These are phyloP conservation scores for Metschnikowia bowlesiae DNA, from an alignment of 805 yeast species.

Conservation along the genomic window DNA sequence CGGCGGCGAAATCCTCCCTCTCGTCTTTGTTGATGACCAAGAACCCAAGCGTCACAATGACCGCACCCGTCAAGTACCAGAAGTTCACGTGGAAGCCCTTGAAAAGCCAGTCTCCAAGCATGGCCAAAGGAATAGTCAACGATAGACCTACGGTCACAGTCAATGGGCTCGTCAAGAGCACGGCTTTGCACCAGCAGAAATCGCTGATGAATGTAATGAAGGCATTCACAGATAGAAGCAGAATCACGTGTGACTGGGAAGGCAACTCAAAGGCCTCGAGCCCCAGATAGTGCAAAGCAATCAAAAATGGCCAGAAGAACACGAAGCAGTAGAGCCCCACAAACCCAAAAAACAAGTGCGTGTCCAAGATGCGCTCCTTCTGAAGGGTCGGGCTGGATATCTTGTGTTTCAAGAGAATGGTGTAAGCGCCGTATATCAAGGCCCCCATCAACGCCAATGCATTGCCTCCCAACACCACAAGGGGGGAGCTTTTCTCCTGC, in stretches of 20 bases:
- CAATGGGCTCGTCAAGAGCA: constrained; percentile 86
- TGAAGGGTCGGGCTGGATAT: constrained; percentile 43
- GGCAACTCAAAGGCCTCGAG: constrained; percentile 76
- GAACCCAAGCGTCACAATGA: constrained; percentile 75
- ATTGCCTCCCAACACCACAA: constrained; percentile 58
- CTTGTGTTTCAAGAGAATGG: constrained; percentile 72
- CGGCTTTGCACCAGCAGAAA: constrained; percentile 94
- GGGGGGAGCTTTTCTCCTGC: constrained; percentile 11
- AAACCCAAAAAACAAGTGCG: constrained; percentile 88
- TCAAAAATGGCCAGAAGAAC: constrained; percentile 75
- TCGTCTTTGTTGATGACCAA: constrained; percentile 79
- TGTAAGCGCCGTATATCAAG: constrained; percentile 83
- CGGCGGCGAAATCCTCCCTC: constrained; percentile 47
- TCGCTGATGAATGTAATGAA: constrained; percentile 80
- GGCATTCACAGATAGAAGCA: constrained; percentile 61
- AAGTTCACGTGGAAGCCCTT: constrained; percentile 58
- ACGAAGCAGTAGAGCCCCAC: constrained; percentile 82
- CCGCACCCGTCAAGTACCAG: constrained; percentile 74
- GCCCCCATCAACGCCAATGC: constrained; percentile 80
- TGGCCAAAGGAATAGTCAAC: constrained; percentile 85
- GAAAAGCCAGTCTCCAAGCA: constrained; percentile 81
- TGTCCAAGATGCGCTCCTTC: constrained; percentile 72
- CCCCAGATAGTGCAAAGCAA: constrained; percentile 58
- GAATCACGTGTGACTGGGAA: constrained; percentile 43
- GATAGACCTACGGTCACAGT: constrained; percentile 95